A percentile compares a stretch with the other conserved stretches of the same genome.
Conservation (phyloP, 192 early-diverging fungal species). For the Rhizoclosmatium globosum region DNA sequence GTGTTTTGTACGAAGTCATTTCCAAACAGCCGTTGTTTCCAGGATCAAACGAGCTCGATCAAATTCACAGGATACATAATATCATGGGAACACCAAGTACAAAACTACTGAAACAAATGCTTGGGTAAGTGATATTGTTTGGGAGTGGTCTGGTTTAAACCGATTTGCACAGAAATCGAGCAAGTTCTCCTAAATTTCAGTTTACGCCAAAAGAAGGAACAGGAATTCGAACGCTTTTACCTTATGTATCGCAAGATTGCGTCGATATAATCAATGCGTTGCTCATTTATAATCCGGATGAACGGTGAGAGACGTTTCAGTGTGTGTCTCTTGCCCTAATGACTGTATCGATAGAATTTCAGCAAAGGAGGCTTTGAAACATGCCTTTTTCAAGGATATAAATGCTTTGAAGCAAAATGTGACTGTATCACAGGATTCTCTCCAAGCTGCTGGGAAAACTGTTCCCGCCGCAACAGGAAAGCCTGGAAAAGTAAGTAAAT, state of each 20-base stretch:
- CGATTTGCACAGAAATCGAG: constrained; percentile 37
- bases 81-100: constrained; percentile 64
- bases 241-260: constrained; percentile 53
- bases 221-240: constrained; percentile 55
- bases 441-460: constrained; percentile 13
- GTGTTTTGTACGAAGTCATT: constrained; percentile 68
- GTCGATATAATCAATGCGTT: constrained; percentile 56
- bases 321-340: background rate
- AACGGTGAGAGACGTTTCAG: constrained; percentile 41
- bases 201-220: constrained; percentile 61
- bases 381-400: constrained; percentile 56
- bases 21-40: constrained; percentile 65
- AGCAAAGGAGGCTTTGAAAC: constrained; percentile 52
- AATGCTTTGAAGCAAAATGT: constrained; percentile 14
- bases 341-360: constrained; percentile 45
- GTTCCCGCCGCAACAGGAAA: background rate
- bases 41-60: constrained; percentile 68
- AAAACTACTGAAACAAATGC: constrained; percentile 61
- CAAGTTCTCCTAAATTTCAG: constrained; percentile 55
- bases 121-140: constrained; percentile 48
- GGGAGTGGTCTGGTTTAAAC: background rate
- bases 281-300: constrained; percentile 62
- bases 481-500: background rate
- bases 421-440: constrained; percentile 15
- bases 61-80: constrained; percentile 66